Base-by-base conservation (phyloP, 2,329 filamentous ascomycete genomes). In the Didymella pomorum region DNA sequence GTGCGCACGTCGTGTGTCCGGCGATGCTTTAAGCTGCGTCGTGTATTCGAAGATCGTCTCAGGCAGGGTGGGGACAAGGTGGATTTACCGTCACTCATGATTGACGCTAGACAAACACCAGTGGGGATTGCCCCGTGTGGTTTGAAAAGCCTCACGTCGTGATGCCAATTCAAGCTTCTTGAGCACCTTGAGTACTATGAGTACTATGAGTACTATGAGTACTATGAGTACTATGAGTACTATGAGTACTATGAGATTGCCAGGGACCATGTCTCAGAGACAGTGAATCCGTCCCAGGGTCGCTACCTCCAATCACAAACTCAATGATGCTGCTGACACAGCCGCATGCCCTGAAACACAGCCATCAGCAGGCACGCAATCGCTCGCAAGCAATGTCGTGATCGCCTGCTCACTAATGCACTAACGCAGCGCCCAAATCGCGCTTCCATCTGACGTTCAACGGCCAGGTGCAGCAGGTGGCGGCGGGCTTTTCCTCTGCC, bases 321-420 rank as follows among this genome's bases (percentile, higher is more conserved):
- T 11, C 18, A 46, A 8, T n/a, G 50, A 51, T 58, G 31, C 51
- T 5, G 66, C 58, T 67, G 52, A 67, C 58, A 58, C 26, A 26
- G 26, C 53, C n/a, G 28, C 20, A 21, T n/a, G 23, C 23, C 23
- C 29, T 39, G 35, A 52, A 42, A 45, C 55, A 46, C 37, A 4
- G n/a, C 53, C 51, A 58, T 31, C 23, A 14, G 20, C 43, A 42
- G 33, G 52, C 56, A 48, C 52, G 55, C 54, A 54, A 65, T 58
- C 53, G 44, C 20, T 49, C 23, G 46, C 59, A 35, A 39, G 12
- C 35, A 28, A 67, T 68, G 66, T 67, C 64, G 66, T 66, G 64
- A 68, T 62, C 39, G 46, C 48, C 54, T 44, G 58, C 54, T 54
- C 61, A 61, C 62, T 49, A 59, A 58, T 56, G 46, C 53, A 54